Percentiles rank a stretch among this genome's conserved stretches.
phyloP scores from a whole-genome alignment of 2,329 filamentous ascomycete genomes.

The Aquanectria penicillioides region DNA sequence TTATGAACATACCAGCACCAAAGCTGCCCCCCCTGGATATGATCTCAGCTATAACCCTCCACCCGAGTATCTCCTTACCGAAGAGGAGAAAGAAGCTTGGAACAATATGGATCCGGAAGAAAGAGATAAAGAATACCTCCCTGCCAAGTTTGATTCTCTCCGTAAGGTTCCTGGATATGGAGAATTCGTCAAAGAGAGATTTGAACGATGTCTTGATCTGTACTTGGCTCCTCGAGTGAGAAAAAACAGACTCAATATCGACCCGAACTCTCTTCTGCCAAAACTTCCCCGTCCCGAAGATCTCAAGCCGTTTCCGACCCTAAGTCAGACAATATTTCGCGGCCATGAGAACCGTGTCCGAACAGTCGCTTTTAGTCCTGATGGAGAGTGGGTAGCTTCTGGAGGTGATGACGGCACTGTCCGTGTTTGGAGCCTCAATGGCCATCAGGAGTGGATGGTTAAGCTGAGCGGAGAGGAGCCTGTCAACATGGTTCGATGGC shows the following conservation, averaged over 20 bases:
- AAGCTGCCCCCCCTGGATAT: slow-evolving; percentile 93
- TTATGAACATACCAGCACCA: slow-evolving; percentile 94
- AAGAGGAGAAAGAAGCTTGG: slow-evolving; percentile 86
- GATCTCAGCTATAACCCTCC: slow-evolving; percentile 98
- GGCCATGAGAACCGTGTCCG: slow-evolving; percentile 91
- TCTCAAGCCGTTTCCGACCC: slow-evolving; percentile 92
- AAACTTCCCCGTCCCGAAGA: slow-evolving; percentile 95
- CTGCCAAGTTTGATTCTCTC: slow-evolving; percentile 82
- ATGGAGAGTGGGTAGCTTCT: slow-evolving; percentile 85
- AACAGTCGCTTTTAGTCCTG: slow-evolving; percentile 84
- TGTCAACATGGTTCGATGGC: slow-evolving; percentile 89
- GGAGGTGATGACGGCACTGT: slow-evolving; percentile 95
- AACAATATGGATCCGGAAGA: slow-evolving; percentile 89
- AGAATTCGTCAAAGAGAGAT: slow-evolving; percentile 91
- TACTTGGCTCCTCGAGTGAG: slow-evolving; percentile 93
- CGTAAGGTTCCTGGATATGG: slow-evolving; percentile 94
- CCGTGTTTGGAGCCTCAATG: slow-evolving; percentile 90
- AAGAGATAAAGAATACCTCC: slow-evolving; percentile 87
- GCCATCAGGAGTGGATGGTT: slow-evolving; percentile 86
- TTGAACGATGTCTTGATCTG: slow-evolving; percentile 93
- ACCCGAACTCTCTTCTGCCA: slow-evolving; percentile 89
- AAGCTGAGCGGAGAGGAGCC: slow-evolving; percentile 81
- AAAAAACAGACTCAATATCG: slow-evolving; percentile 95
- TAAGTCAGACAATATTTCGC: slow-evolving; percentile 85
- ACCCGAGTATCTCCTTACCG: slow-evolving; percentile 88